Percentiles rank a stretch among this genome's conserved stretches.
phyloP scores from a whole-genome alignment of 176 grass and related monocot species.

The Oryza glumipatula region DNA sequence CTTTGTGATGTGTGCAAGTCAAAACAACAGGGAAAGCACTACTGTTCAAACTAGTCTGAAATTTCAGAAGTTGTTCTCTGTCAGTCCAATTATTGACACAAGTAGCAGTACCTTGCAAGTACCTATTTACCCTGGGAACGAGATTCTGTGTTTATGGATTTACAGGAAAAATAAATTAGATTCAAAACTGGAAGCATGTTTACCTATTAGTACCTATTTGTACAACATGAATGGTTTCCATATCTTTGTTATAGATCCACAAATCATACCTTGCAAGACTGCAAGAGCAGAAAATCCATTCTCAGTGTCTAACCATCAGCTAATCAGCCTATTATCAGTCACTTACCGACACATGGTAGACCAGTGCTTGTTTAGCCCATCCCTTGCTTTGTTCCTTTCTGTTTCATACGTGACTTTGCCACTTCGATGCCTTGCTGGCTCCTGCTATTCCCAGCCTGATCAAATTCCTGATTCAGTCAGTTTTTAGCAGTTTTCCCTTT shows the following conservation, averaged over 20 bases:
- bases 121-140: not conserved
- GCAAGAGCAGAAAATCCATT: not conserved
- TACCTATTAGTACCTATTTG: not conserved
- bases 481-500: not conserved
- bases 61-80: not conserved
- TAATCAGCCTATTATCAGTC: conserved; percentile 1
- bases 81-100: not conserved
- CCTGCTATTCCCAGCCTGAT: not conserved
- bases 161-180: not conserved
- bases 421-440: not conserved
- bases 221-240: not conserved
- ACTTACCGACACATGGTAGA: not conserved
- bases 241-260: not conserved
- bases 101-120: not conserved
- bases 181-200: not conserved
- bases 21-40: conserved; percentile 1
- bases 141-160: not conserved
- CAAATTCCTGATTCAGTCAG: not conserved
- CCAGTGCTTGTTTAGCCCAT: conserved; percentile 12
- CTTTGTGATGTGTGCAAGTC: conserved; percentile 13
- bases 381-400: conserved; percentile 30
- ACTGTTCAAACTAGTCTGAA: conserved; percentile 5
- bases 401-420: not conserved
- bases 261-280: not conserved
- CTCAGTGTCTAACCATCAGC: not conserved